phyloP scores from a whole-genome alignment of 352 stramenopile species.

The Paralagenidium karlingii region DNA sequence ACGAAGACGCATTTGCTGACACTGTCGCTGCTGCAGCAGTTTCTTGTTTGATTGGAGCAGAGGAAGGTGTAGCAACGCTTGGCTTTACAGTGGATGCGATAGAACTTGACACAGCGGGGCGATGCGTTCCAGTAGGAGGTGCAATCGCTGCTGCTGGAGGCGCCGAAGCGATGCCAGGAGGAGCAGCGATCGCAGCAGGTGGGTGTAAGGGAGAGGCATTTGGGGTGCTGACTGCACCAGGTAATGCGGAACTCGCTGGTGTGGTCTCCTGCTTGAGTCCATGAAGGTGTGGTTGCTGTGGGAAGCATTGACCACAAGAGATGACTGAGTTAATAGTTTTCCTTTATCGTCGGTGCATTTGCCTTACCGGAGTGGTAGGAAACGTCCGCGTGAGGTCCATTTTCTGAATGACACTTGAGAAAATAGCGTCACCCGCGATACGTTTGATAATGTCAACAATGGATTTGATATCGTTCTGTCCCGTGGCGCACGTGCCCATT shows the following conservation, averaged over 20 bases:
- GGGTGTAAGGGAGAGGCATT: neutral
- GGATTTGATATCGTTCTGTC: slow-evolving; percentile 74
- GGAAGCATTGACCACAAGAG: no score
- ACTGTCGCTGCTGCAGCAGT: neutral
- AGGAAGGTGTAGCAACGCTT: slow-evolving; percentile 8
- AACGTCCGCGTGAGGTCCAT: slow-evolving; percentile 64
- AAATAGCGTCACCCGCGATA: slow-evolving; percentile 67
- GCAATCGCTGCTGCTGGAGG: no score
- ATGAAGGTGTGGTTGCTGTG: no score
- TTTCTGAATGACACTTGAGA: slow-evolving; percentile 70
- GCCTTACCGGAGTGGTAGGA: slow-evolving; percentile 6
- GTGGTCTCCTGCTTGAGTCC: neutral
- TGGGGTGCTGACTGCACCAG: neutral
- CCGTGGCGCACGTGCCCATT: neutral
- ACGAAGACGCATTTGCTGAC: neutral
- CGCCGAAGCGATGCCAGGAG: no score
- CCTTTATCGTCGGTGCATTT: neutral
- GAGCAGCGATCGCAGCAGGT: no score
- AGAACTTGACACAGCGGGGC: no score
- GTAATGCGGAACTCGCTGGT: neutral
- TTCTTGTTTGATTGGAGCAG: neutral
- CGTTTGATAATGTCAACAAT: slow-evolving; percentile 84
- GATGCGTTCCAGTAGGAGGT: no score
- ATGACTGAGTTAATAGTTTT: no score
- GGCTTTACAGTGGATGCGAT: no score